phyloP scores from a whole-genome alignment of 2,329 filamentous ascomycete species.

The Aureobasidium sp. region DNA sequence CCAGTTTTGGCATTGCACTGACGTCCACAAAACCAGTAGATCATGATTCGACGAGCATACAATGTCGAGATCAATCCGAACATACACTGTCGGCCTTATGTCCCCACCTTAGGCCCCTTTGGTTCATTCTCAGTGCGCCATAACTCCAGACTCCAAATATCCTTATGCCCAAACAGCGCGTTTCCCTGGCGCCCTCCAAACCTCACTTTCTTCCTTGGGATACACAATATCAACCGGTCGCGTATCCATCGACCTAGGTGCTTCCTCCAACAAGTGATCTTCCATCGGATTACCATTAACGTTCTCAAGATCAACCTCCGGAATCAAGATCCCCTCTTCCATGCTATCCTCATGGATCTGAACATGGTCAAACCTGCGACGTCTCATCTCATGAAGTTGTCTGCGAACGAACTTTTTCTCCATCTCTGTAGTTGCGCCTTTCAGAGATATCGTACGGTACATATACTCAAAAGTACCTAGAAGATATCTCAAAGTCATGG shows the following conservation, averaged over 20 bases:
- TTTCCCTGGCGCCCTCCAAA: neutral
- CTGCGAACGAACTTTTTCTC: neutral
- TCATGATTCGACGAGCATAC: too few species aligned
- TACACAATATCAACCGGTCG: neutral
- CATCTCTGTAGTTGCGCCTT: neutral
- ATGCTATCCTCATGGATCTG: neutral
- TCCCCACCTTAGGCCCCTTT: too few species aligned
- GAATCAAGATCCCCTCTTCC: neutral
- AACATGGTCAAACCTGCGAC: neutral
- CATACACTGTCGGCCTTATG: too few species aligned
- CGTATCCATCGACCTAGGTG: neutral
- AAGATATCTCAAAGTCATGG: neutral
- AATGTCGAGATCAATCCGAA: too few species aligned
- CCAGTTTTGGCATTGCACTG: too few species aligned
- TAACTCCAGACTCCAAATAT: neutral
- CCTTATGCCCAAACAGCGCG: neutral
- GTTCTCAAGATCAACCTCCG: neutral
- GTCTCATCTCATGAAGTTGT: neutral
- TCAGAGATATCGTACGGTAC: neutral
- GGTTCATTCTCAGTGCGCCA: neutral
- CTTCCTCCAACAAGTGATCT: neutral
- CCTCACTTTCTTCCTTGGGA: neutral
- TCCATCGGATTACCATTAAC: neutral
- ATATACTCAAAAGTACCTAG: neutral
- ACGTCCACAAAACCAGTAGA: too few species aligned